Evolutionary conservation across 2,329 filamentous ascomycete genomes (phyloP).

Genomic region (Zasmidium angulare): DNA sequence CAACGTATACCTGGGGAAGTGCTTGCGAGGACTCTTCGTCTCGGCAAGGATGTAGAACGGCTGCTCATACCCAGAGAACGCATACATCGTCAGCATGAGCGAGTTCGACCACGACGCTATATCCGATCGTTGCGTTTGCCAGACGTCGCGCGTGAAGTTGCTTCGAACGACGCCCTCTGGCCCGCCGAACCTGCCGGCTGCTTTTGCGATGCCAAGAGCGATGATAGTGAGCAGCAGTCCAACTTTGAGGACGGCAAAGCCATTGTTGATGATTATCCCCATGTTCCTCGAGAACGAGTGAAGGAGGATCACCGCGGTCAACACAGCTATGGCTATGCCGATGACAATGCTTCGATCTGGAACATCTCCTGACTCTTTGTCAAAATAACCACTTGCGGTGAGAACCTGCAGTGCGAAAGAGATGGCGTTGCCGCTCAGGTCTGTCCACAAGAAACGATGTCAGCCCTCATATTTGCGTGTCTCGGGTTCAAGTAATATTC

Average conservation of each 20-base stretch:
- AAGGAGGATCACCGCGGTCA: conserved; percentile 48
- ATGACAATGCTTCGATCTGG: conserved; percentile 38
- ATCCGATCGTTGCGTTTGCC: conserved; percentile 27
- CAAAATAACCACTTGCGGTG: conserved; percentile 35
- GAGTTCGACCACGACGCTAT: conserved; percentile 39
- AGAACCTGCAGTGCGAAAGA: conserved; percentile 45
- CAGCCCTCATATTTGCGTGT: too few relatives aligned
- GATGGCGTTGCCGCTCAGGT: conserved; percentile 50
- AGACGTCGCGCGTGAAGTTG: conserved; percentile 29
- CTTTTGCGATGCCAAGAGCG: conserved; percentile 37
- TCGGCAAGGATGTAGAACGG: conserved; percentile 48
- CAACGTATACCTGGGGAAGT: conserved; percentile 38
- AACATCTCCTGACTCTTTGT: conserved; percentile 10
- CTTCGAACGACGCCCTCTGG: conserved; percentile 17
- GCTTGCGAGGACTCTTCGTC: conserved; percentile 39
- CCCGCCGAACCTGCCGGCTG: conserved; percentile 24
- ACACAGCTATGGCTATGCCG: conserved; percentile 49
- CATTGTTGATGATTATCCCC: conserved; percentile 54
- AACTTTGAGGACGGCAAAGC: conserved; percentile 53
- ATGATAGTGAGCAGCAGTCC: conserved; percentile 50
- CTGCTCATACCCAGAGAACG: conserved; percentile 46
- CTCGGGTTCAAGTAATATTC: too few relatives aligned
- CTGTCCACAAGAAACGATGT: too few relatives aligned
- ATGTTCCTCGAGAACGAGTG: conserved; percentile 51
- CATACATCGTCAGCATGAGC: conserved; percentile 46